Evolutionary conservation across 306 rosid species (phyloP).

Genomic region (Castanospermum australe): DNA sequence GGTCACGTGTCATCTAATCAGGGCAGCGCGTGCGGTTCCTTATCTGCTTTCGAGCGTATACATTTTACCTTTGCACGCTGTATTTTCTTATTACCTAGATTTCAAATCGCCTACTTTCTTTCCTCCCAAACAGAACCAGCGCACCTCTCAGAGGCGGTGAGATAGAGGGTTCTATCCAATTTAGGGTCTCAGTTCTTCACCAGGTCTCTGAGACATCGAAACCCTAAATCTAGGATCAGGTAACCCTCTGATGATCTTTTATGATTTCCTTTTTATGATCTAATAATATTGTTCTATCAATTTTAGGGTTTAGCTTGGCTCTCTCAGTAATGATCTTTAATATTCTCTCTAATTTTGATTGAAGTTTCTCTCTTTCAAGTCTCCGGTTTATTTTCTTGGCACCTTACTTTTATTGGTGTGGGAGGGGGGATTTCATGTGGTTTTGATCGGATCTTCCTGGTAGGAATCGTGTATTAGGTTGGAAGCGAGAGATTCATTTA

Average conservation of each 20-base stretch:
- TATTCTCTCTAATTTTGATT: neutral
- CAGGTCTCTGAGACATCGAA: conserved; percentile 11
- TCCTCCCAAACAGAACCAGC: conserved; percentile 21
- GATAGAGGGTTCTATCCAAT: conserved; percentile 43
- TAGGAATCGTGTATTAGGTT: neutral
- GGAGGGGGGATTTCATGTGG: neutral
- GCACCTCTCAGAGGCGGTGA: neutral
- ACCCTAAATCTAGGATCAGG: conserved; percentile 67
- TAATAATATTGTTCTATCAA: neutral
- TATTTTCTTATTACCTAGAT: neutral
- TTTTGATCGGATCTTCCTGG: conserved; percentile 14
- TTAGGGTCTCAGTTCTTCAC: conserved; percentile 35
- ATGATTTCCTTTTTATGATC: neutral
- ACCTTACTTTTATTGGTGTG: too few species aligned
- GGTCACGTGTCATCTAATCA: neutral
- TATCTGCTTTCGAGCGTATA: neutral
- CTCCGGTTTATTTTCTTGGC: too few species aligned
- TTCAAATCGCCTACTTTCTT: conserved; percentile 14
- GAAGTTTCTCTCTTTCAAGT: neutral
- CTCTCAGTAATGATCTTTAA: neutral
- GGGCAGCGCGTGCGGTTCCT: conserved; percentile 16
- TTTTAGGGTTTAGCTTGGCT: conserved; percentile 2
- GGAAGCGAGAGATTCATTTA: neutral
- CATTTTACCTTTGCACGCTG: neutral
- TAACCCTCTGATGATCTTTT: conserved; percentile 5